Evolutionary conservation across 2,329 filamentous ascomycete species (phyloP).

Genomic region (Talaromyces rugulosus): DNA sequence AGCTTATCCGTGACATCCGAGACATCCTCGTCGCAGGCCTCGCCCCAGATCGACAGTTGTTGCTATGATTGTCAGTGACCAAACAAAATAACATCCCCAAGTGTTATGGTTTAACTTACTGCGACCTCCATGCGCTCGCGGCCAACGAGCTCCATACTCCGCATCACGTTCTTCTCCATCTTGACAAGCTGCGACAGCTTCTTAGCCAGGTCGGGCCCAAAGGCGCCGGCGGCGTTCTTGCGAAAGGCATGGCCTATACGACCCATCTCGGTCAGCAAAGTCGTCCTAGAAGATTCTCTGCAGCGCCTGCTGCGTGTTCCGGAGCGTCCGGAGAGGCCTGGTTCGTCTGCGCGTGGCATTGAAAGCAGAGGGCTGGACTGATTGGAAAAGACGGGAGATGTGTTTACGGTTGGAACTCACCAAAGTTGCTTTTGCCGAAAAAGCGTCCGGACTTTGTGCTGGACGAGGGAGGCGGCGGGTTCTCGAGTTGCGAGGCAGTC

Average conservation of each 20-base stretch:
- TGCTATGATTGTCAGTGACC: slow-evolving; percentile 53
- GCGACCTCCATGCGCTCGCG: slow-evolving; percentile 98
- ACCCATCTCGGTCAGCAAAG: slow-evolving; percentile 9
- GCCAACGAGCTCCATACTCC: slow-evolving; percentile 90
- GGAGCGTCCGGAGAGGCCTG: background rate
- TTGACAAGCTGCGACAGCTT: slow-evolving; percentile 97
- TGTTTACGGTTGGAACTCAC: slow-evolving; percentile 50
- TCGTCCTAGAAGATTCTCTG: background rate
- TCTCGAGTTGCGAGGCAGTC: slow-evolving; percentile 86
- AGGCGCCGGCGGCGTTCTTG: slow-evolving; percentile 49
- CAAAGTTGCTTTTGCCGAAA: slow-evolving; percentile 80
- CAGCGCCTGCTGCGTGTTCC: background rate
- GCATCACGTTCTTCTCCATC: slow-evolving; percentile 99
- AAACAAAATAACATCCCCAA: slow-evolving; percentile 28
- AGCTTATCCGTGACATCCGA: slow-evolving; percentile 99
- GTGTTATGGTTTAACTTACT: slow-evolving; percentile 46
- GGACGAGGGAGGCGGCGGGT: slow-evolving; percentile 85
- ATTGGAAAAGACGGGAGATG: background rate
- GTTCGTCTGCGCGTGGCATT: background rate
- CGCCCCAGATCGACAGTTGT: slow-evolving; percentile 98
- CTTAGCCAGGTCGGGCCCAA: slow-evolving; percentile 83
- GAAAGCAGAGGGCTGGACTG: background rate
- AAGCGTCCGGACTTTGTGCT: slow-evolving; percentile 86
- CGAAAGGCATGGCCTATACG: slow-evolving; percentile 58
- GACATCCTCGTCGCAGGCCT: slow-evolving; percentile 92